Evolutionary conservation across 2,329 filamentous ascomycete genomes (phyloP), one percentile per base, ranked within the genome.

Genomic region (Microthyrium microscopicum): DNA sequence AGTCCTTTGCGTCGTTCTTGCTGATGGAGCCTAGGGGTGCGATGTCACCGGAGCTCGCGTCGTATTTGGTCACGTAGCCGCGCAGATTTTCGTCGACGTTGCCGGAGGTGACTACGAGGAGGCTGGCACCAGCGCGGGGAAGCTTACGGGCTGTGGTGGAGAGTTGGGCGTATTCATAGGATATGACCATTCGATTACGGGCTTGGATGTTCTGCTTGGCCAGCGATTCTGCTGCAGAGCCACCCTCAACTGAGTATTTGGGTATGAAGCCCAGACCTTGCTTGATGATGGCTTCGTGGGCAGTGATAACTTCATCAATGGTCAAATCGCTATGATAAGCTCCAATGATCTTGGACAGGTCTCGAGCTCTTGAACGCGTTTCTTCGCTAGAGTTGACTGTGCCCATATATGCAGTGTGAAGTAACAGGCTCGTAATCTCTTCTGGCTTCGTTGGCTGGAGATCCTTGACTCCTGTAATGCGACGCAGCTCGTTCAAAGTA

Each of bases 341-440:
- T 3, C 79, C 80, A 33, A 87, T 82, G 4, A 58, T 62, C 4
- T 58, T 47, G 2, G 62, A 55, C 3, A 87, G 61, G 1, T 66
- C 60, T 45, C 68, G 67, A 2, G 81, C 76, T 19, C 81, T 62
- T 29, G 64, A 59, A 7, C 79, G 59, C 5, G 38, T 40, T 12
- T 40, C 38, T 11, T 24, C 13, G 16, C 58, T 55, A 31, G 68
- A 73, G 26, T 77, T 70, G 42, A 63, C 57, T 55, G 58, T 84
- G 8, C 77, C 79, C 71, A 82, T 77, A 52, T 73, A 81, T 29
- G n/a, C n/a, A n/a, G n/a, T n/a, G n/a, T n/a, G n/a, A n/a, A n/a
- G n/a, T n/a, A n/a, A n/a, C n/a, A 64, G n/a, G n/a, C n/a, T n/a
- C n/a, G n/a, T n/a, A n/a, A n/a, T n/a, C n/a, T n/a, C n/a, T 61